Percentiles rank a stretch among this genome's conserved stretches.
These are phyloP conservation scores for Porcisia hertigi DNA, from an alignment of 208 protist species.

Conservation along the genomic window DNA sequence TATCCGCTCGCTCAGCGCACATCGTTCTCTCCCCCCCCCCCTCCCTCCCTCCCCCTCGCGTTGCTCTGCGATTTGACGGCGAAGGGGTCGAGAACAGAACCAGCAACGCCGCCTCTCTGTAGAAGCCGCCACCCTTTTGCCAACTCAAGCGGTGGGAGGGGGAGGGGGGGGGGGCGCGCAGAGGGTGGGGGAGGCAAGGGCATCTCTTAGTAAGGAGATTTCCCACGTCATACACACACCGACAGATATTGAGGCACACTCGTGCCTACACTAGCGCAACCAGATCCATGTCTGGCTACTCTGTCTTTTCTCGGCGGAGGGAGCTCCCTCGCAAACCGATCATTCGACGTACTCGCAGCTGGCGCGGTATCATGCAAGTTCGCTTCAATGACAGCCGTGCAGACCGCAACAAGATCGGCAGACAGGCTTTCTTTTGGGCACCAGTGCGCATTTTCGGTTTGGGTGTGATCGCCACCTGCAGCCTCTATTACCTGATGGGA, in stretches of 20 bases:
- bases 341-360: constrained; percentile 86
- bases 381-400: constrained; percentile 82
- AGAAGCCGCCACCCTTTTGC: background rate
- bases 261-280: background rate
- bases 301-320: constrained; percentile 22
- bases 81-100: background rate
- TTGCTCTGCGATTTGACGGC: background rate
- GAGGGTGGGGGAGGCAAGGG: background rate
- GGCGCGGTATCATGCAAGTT: constrained; percentile 90
- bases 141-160: background rate
- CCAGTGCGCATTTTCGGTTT: constrained; percentile 79
- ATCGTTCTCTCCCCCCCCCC: background rate
- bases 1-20: background rate
- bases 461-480: constrained; percentile 39
- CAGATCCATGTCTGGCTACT: constrained; percentile 1
- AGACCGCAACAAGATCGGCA: constrained; percentile 59
- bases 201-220: background rate
- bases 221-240: background rate
- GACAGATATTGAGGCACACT: background rate
- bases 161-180: no score
- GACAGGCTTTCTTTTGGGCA: constrained; percentile 74
- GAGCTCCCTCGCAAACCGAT: constrained; percentile 48
- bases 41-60: background rate
- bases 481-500: constrained; percentile 71
- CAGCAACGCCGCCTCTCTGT: background rate